These are phyloP conservation scores for Eucalyptus regnans DNA, from an alignment of 345 rosid genomes.

Conservation along the genomic window DNA sequence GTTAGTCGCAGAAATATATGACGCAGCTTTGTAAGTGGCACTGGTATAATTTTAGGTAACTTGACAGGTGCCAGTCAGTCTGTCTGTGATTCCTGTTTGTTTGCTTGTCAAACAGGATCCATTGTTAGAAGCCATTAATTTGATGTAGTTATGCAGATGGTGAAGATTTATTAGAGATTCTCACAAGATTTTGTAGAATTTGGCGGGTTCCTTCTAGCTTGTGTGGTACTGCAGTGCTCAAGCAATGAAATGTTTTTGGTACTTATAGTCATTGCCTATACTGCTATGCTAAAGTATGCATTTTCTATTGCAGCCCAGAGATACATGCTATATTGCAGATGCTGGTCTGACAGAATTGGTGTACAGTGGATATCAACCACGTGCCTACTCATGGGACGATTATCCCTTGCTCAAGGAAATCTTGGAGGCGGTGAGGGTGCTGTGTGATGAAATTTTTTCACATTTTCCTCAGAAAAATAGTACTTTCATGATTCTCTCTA, in stretches of 20 bases:
- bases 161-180: not conserved
- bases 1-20: not conserved
- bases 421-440: conserved; percentile 42
- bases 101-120: not conserved
- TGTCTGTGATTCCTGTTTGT: not conserved
- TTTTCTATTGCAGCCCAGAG: conserved; percentile 53
- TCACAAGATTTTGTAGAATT: not conserved
- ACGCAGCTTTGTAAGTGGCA: not conserved
- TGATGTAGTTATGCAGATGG: not conserved
- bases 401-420: conserved; percentile 72
- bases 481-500: not conserved
- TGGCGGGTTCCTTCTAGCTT: not conserved
- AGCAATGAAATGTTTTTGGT: not conserved
- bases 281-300: not conserved
- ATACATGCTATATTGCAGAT: conserved; percentile 67
- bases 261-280: not conserved
- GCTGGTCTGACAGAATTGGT: conserved; percentile 43
- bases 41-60: not conserved
- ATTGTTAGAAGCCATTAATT: not conserved
- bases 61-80: not conserved
- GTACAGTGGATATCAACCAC: conserved; percentile 74
- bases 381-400: conserved; percentile 68
- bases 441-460: not conserved
- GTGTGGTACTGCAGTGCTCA: not conserved
- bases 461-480: not conserved